Evolutionary conservation across 768 basidiomycete species (phyloP), one percentile per base, ranked within the genome.

Genomic region (Rhodosporidiobolus sp.): DNA sequence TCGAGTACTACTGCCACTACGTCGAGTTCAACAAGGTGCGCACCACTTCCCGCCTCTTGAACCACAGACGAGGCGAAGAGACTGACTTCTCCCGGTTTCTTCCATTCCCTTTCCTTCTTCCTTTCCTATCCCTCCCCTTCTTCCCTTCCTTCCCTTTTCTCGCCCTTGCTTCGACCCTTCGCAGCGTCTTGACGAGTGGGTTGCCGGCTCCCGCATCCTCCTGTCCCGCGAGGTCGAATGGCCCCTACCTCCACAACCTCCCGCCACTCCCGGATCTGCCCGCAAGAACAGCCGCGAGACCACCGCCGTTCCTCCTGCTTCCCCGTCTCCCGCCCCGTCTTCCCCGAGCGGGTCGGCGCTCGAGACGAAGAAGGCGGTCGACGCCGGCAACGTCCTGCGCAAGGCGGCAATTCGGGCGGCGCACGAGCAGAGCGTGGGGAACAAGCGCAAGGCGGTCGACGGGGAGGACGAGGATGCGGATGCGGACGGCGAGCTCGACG

Each of bases 1-100:
- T 76, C 30, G 94, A 98, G 81, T 98, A 88, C 84, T 99, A 98
- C 79, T 92, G 98, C 28, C 96, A 99, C 79, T 99, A 95, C 89
- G 93, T 97, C 77, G 88, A 92, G 75, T 98, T 97, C 86, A 99
- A 99, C 85, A 99, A 99, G 81, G 78, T 78, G 38, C 43, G 73
- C 28, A 9, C n/a, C 12, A 55, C 9, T 34, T 38, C 20, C 49
- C 32, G 26, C 34, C 45, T 4, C 10, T 32, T 35, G 24, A 17
- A n/a, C n/a, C n/a, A 9, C 30, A 0, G 26, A 24, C 9, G 24
- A 16, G 32, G 16, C 38, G 22, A 35, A 38, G 4, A 12, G 5
- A n/a, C 19, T 30, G 35, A 28, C 43, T 17, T n/a, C 24, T 11
- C 38, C 19, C 16, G 16, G 38, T 11, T n/a, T 26, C 30, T 38